phyloP scores from a whole-genome alignment of 164 flowering plant species.

The Warburgia ugandensis region DNA sequence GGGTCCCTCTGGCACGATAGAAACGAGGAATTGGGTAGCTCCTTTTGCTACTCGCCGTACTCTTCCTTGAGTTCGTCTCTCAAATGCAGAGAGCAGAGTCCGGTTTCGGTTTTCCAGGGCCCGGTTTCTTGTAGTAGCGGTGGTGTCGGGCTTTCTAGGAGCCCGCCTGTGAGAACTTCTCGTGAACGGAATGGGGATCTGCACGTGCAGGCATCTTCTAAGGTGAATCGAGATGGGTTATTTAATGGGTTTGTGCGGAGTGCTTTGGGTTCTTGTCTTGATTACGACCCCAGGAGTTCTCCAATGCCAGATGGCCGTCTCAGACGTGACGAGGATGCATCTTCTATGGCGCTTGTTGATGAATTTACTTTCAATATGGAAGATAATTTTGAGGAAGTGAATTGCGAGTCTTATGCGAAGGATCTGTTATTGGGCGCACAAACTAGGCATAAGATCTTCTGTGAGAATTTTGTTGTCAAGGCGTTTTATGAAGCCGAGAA shows the following conservation, averaged over 20 bases:
- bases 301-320: conserved; percentile 15
- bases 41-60: conserved; percentile 43
- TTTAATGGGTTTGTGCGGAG: conserved; percentile 64
- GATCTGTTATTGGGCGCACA: conserved; percentile 63
- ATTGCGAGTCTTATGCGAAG: conserved; percentile 42
- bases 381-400: conserved; percentile 38
- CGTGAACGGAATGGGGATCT: conserved; percentile 28
- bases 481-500: conserved; percentile 91
- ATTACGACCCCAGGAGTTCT: conserved; percentile 50
- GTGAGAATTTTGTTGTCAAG: conserved; percentile 65
- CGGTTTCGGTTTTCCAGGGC: conserved; percentile 82
- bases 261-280: conserved; percentile 65
- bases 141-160: conserved; percentile 33
- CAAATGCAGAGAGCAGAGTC: conserved; percentile 69
- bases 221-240: conserved; percentile 32
- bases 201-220: conserved; percentile 18
- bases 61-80: conserved; percentile 36
- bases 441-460: conserved; percentile 56
- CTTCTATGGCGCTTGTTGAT: conserved; percentile 29
- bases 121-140: conserved; percentile 50
- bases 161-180: conserved; percentile 37
- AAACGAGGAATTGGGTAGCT: conserved; percentile 59
- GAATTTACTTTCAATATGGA: conserved; percentile 81
- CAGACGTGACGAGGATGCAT: conserved; percentile 14
- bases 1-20: conserved; percentile 44